Evolutionary conservation across 352 stramenopile species (phyloP).

Genomic region (Phytophthora tubulina): DNA sequence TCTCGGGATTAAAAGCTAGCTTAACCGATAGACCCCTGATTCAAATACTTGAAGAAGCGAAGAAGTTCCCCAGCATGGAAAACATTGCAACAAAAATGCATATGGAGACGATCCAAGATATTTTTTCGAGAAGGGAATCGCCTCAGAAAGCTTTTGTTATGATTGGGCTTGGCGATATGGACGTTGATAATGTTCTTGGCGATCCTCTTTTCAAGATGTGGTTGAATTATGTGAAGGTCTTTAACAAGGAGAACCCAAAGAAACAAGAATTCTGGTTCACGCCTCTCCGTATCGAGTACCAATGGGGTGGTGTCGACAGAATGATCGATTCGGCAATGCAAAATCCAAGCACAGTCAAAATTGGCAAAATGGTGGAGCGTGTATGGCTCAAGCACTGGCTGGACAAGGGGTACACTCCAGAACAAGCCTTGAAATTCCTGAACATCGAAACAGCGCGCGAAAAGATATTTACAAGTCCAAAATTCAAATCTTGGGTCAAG

Average conservation of each 20-base stretch:
- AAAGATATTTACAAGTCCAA: not conserved
- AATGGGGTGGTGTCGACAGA: not conserved
- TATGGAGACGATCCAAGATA: not conserved
- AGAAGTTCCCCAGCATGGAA: not conserved
- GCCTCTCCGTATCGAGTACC: not conserved
- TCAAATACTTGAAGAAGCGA: conserved; percentile 1
- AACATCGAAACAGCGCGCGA: not conserved
- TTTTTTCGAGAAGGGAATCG: not conserved
- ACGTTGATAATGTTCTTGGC: not conserved
- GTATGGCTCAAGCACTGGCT: not conserved
- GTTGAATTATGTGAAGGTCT: not conserved
- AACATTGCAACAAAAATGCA: not conserved
- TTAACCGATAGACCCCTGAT: not conserved
- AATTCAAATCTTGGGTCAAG: not conserved
- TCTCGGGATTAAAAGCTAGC: not conserved
- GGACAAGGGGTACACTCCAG: not conserved
- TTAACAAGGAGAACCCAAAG: not conserved
- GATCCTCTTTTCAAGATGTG: not conserved
- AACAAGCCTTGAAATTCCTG: not conserved
- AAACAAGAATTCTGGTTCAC: not conserved
- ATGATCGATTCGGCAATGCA: not conserved
- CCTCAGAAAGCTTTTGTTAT: not conserved
- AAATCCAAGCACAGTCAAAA: not conserved
- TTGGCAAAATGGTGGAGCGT: not conserved
- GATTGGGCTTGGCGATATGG: not conserved